Percentiles rank a stretch among this genome's conserved stretches.
phyloP scores from a whole-genome alignment of 768 basidiomycete species.

The Cytidiella melzeri region DNA sequence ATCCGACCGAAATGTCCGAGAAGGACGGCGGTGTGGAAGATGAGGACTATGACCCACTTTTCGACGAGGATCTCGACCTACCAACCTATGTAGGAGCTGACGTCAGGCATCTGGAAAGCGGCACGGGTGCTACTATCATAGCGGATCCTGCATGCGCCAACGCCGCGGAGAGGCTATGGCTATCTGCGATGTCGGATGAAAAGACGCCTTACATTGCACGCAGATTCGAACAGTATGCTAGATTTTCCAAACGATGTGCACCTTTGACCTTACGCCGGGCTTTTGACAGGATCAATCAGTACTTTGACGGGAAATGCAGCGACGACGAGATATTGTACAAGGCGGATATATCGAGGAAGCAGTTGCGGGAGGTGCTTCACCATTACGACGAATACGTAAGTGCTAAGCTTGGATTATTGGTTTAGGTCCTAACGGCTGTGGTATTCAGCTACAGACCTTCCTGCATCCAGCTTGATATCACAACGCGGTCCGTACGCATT shows the following conservation, averaged over 20 bases:
- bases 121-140: conserved; percentile 58
- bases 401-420: conserved; percentile 2
- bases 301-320: conserved; percentile 87
- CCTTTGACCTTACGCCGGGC: no score
- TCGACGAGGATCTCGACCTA: conserved; percentile 6
- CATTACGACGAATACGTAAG: conserved; percentile 87
- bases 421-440: background rate
- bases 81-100: conserved; percentile 27
- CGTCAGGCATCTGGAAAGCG: conserved; percentile 30
- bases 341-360: conserved; percentile 78
- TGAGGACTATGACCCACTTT: conserved; percentile 21
- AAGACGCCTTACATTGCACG: conserved; percentile 63
- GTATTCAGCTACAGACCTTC: conserved; percentile 42
- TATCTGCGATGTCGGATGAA: conserved; percentile 85
- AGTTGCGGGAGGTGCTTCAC: conserved; percentile 76
- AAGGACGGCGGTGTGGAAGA: conserved; percentile 22
- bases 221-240: conserved; percentile 71
- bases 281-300: conserved; percentile 73
- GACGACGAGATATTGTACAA: conserved; percentile 92
- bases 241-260: no score
- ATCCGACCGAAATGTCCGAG: conserved; percentile 9
- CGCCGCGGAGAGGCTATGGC: conserved; percentile 72
- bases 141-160: conserved; percentile 79
- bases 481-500: no score
- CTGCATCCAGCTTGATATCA: conserved; percentile 40